Conservation (phyloP, 352 stramenopile genomes). For the Globisporangium mamillatum region DNA sequence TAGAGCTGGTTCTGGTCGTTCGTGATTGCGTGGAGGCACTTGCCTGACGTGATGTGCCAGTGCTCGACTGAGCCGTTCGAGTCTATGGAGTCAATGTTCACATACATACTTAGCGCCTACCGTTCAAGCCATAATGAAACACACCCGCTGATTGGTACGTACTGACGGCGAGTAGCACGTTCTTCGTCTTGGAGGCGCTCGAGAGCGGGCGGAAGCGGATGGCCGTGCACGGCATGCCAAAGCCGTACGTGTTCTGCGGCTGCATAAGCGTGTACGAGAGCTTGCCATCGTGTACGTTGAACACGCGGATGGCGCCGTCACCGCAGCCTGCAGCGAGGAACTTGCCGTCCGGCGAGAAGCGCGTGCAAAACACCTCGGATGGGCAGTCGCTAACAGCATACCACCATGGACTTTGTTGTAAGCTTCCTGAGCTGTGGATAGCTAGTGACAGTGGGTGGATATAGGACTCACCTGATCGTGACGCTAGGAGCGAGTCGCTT, state of each 20-base stretch:
- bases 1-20: constrained; percentile 89
- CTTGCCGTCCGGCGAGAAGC: constrained; percentile 82
- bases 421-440: neutral
- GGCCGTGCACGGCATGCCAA: constrained; percentile 80
- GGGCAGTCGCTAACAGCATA: constrained; percentile 52
- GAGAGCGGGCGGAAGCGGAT: constrained; percentile 81
- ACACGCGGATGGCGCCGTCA: constrained; percentile 84
- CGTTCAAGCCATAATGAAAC: neutral
- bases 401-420: too few species aligned
- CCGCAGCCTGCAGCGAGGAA: constrained; percentile 82
- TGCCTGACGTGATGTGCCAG: constrained; percentile 92
- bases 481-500: constrained; percentile 75
- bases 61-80: constrained; percentile 88
- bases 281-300: constrained; percentile 75
- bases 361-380: constrained; percentile 87
- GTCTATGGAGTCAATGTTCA: constrained; percentile 28
- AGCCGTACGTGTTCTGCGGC: constrained; percentile 57
- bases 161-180: constrained; percentile 88
- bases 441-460: neutral
- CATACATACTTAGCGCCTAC: too few species aligned
- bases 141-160: constrained; percentile 22
- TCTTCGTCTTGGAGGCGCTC: constrained; percentile 87
- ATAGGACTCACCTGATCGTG: constrained; percentile 53
- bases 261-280: constrained; percentile 85
- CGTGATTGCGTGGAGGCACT: constrained; percentile 90